Base-by-base conservation (phyloP, 306 rosid species). In the Erythrophleum fordii region DNA sequence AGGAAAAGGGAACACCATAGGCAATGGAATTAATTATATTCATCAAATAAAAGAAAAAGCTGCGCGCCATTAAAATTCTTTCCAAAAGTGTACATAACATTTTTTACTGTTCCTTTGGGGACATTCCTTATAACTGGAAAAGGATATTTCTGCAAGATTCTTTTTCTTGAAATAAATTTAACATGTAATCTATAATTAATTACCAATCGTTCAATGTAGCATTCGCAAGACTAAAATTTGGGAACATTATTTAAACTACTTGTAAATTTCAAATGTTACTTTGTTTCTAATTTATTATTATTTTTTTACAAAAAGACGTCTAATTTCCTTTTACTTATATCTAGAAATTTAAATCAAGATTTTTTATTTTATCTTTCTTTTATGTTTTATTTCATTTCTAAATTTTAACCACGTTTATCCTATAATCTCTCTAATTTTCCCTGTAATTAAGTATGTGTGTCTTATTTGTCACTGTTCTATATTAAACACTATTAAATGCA, bases 11-110 rank as follows among this genome's bases (percentile, higher is more conserved):
- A 45, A 52, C 78, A 26, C 69, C 73, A 69, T 73, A 39, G 42
- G 10, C 82, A 55, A 29, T 3, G 20, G 4, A 69, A 56, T 55
- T 69, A 69, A 56, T 55, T 69, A 8, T 70, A 60, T 60, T 52
- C 4, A 72, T 42, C 31, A 58, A 69, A 55, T 44, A 10, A 14
- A 8, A 78, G 62, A 7, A 66, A 14, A 8, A 16, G 5, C 39
- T 59, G 66, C 35, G 10, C 26, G 61, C 39, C 25, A 59, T 79
- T 42, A 17, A 13, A 69, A 69, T 25, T 13, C 22, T 44, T 69
- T 44, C 56, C 56, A 3, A 11, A 65, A 44, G 6, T 44, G 1
- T 6, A 11, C 37, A 1, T 45, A 17, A 23, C 12, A 25, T 12
- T 25, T 42, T 69, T 44, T 66, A 1, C 29, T 0, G 14, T 45